Evolutionary conservation across 179 eudicot genomes (phyloP), one percentile per base, ranked within the genome.

Genomic region (Gypsophila paniculata): DNA sequence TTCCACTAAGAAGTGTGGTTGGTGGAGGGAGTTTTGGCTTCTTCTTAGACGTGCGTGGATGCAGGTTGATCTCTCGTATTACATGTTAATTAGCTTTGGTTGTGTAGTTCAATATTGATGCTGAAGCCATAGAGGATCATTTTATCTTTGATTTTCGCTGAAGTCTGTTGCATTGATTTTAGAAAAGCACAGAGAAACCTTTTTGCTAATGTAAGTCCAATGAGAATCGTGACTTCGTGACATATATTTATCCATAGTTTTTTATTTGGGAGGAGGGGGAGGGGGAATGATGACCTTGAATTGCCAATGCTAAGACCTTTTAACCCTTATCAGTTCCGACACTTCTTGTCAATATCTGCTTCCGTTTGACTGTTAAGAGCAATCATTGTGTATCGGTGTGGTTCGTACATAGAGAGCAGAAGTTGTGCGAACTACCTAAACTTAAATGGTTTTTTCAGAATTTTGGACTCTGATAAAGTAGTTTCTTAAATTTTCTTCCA

Each of bases 21-120:
- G 99, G 97, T 91, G 94, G 95, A 92, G 84, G 82, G 91, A 94
- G 74, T 94, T 94, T 74, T 59, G 81, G 74, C 82, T 94, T 72
- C 99, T 94, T 68, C 87, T 94, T 65, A 88, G 81, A 84, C 97
- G 99, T 76, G 99, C 99, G 12, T 94, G 99, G 99, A 87, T 91
- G 97, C 99, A 94, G 97, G 99, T 91, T 49, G 14, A 44, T 51
- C 65, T 44, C 69, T 42, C 72, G 51, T 13, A 29, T 76, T 21
- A 58, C 14, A 44, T 49, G 29, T 15, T 66, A 29, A n/a, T 65
- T 61, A 65, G 48, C 13, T 70, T 22, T 14, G 49, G 59, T 26
- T 52, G 60, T 22, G 14, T 23, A 23, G 57, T 5, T 64, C 21
- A 13, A 44, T 66, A 46, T 66, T 13, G 34, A 44, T 66, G 12